phyloP scores from a whole-genome alignment of 345 rosid genomes.

The Kandelia obovata region DNA sequence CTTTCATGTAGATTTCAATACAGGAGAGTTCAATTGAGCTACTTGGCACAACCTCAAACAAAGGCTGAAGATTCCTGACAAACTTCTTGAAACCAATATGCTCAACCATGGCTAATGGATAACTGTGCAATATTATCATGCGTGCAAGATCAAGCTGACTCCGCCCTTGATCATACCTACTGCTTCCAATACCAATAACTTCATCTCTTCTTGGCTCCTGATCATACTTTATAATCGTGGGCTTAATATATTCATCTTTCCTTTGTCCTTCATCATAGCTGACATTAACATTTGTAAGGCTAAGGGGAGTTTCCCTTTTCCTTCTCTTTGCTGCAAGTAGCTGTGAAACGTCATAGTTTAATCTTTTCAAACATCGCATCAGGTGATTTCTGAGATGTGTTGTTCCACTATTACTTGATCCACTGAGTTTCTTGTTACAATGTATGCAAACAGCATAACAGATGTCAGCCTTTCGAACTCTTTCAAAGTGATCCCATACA shows the following conservation, averaged over 20 bases:
- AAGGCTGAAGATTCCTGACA: constrained; percentile 85
- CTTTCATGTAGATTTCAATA: constrained; percentile 67
- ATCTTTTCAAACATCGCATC: constrained; percentile 83
- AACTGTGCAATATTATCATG: constrained; percentile 82
- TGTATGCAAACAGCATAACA: constrained; percentile 85
- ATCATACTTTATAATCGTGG: constrained; percentile 54
- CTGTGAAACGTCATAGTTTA: constrained; percentile 82
- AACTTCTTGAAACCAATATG: constrained; percentile 86
- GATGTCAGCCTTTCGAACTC: constrained; percentile 82
- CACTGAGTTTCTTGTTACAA: constrained; percentile 88
- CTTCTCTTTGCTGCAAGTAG: constrained; percentile 68
- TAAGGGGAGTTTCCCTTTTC: constrained; percentile 60
- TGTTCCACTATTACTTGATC: constrained; percentile 95
- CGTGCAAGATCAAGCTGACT: constrained; percentile 83
- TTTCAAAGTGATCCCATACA: constrained; percentile 93
- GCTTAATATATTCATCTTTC: constrained; percentile 68
- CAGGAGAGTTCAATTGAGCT: constrained; percentile 58
- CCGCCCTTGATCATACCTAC: constrained; percentile 75
- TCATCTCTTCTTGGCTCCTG: constrained; percentile 73
- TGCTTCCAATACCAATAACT: constrained; percentile 50
- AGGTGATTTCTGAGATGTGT: constrained; percentile 92
- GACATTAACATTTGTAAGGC: constrained; percentile 49
- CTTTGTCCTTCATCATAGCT: constrained; percentile 61
- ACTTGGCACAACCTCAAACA: constrained; percentile 65
- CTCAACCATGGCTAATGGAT: constrained; percentile 79